Evolutionary conservation across 306 rosid genomes (phyloP).

Genomic region (Aeschynomene evenia): DNA sequence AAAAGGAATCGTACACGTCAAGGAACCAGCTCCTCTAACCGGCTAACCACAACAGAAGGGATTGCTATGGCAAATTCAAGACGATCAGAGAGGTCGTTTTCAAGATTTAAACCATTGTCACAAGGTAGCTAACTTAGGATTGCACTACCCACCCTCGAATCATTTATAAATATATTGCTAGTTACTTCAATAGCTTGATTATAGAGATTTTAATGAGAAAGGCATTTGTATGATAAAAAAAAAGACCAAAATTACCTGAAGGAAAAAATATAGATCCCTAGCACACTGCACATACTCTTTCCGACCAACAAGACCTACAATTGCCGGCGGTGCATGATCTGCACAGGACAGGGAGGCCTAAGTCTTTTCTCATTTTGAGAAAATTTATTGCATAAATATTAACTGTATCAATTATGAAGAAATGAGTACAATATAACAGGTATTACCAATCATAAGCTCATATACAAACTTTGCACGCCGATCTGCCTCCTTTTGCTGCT

Average conservation of each 20-base stretch:
- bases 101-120: no score
- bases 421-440: constrained; percentile 19
- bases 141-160: background rate
- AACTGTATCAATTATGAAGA: background rate
- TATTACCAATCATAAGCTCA: constrained; percentile 83
- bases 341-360: constrained; percentile 1
- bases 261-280: constrained; percentile 84
- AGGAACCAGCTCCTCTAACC: background rate
- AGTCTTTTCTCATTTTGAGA: background rate
- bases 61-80: background rate
- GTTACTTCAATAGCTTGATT: constrained; percentile 13
- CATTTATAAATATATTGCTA: background rate
- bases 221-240: constrained; percentile 1
- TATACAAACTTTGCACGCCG: constrained; percentile 88
- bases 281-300: constrained; percentile 95
- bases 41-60: background rate
- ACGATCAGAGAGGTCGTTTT: no score
- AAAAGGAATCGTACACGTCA: background rate
- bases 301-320: constrained; percentile 92
- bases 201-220: constrained; percentile 1
- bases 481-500: constrained; percentile 66
- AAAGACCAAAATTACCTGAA: constrained; percentile 63
- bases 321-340: constrained; percentile 84
- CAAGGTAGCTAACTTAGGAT: no score
- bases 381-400: background rate